Base-by-base conservation (phyloP, 2,329 filamentous ascomycete genomes). In the Fusarium pininemorale region DNA sequence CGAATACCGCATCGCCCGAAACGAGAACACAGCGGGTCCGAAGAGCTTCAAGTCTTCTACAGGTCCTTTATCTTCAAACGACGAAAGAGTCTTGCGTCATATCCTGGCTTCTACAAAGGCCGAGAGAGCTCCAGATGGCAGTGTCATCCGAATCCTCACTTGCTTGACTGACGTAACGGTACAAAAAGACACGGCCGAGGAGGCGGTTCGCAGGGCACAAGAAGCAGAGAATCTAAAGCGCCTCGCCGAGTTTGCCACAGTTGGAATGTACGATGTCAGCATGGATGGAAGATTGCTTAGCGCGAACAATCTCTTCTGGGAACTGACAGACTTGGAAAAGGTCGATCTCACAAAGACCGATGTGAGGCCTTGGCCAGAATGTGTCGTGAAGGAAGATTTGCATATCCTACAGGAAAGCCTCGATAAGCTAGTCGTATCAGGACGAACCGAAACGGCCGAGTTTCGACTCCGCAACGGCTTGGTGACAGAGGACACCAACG, bases 251-350 rank as follows among this genome's bases (percentile, higher is more conserved):
- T 84, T 86, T 58, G 87, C 87, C 9, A 88, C 87, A 1, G 87
- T 89, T 16, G 87, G 87, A 59, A 86, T 89, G 85, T 89, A 87
- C 72, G 86, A 88, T 56, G 86, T 88, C 80, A 84, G 86, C 64
- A 80, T 85, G n/a, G 82, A 86, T 30, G 87, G 87, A 18, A 83
- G 84, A 6, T 78, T 89, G 13, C 78, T 88, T 7, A 84, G 85
- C 30, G 87, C 86, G 12, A 89, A 89, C 74, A 86, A 87, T 24
- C 82, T 87, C 18, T 89, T 89, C 73, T 88, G 84, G 77, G 85
- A 88, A 67, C 83, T 88, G 79, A 88, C 85, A 48, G 86, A 86
- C 7, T 71, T 88, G n/a, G 78, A 83, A 22, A 85, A 84, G 60
- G 82, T 83, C 18, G 85, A 87, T 53, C 79, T 82, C 13, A 75